Percentiles rank a stretch among this genome's conserved stretches.
Conservation (phyloP, 441 rosid genomes). For the Raphanus hybrid region DNA sequence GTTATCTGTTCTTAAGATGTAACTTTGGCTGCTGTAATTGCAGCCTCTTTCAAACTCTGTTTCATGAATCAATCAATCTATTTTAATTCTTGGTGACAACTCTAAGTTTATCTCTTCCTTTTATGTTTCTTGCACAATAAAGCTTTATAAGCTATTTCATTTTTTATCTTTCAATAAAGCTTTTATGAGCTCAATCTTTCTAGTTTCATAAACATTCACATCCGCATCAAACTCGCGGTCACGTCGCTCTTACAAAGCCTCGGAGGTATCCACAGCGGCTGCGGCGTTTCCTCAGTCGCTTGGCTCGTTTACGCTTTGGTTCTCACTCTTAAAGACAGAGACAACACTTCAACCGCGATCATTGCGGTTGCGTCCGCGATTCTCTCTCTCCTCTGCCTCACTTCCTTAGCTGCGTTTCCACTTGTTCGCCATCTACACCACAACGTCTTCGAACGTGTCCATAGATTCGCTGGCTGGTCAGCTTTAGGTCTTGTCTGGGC, state of each 20-base stretch:
- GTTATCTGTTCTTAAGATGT: too few relatives aligned
- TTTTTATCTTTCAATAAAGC: too few relatives aligned
- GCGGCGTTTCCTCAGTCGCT: neutral
- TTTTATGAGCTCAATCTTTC: too few relatives aligned
- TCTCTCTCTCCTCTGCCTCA: slow-evolving; percentile 58
- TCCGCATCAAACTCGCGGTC: slow-evolving; percentile 55
- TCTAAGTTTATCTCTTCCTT: too few relatives aligned
- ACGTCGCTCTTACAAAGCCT: slow-evolving; percentile 69
- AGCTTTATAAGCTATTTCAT: too few relatives aligned
- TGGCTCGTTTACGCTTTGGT: slow-evolving; percentile 61
- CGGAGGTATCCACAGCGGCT: too few relatives aligned
- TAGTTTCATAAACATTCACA: too few relatives aligned
- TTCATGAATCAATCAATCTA: too few relatives aligned
- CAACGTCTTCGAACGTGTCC: slow-evolving; percentile 71
- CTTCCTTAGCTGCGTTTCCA: slow-evolving; percentile 69
- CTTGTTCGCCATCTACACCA: slow-evolving; percentile 82
- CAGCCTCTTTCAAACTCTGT: too few relatives aligned
- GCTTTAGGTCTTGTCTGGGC: slow-evolving; percentile 69
- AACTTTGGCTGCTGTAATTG: too few relatives aligned
- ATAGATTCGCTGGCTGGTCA: slow-evolving; percentile 76
- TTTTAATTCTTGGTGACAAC: too few relatives aligned
- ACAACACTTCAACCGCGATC: slow-evolving; percentile 58
- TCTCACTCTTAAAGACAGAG: slow-evolving; percentile 53
- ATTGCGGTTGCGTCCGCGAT: slow-evolving; percentile 54
- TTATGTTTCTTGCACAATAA: too few relatives aligned